Conservation (phyloP, 1,284 basidiomycete genomes). For the Sanghuangporus weigelae region DNA sequence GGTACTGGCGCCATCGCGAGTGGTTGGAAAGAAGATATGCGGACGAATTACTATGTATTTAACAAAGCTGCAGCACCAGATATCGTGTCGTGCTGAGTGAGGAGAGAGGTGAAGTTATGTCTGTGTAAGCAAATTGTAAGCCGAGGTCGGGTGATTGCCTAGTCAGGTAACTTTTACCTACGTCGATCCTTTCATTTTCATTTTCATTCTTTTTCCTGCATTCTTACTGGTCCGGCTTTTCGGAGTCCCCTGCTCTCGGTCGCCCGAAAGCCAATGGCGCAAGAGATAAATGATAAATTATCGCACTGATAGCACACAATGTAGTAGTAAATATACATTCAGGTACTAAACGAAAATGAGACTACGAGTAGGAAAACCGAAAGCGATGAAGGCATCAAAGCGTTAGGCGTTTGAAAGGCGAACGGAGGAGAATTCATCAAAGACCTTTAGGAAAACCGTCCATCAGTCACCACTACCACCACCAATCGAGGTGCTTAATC, state of each 20-base stretch:
- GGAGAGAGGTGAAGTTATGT: background rate
- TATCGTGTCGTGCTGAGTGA: background rate
- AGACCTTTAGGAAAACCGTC: background rate
- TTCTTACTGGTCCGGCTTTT: constrained; percentile 13
- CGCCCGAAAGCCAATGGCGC: background rate
- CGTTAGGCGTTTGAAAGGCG: background rate
- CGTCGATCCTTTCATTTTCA: background rate
- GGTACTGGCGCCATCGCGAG: constrained; percentile 13
- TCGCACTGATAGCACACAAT: background rate
- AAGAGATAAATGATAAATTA: constrained; percentile 4
- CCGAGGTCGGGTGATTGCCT: constrained; percentile 1
- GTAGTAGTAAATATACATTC: constrained; percentile 1
- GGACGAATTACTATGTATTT: background rate
- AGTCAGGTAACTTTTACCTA: background rate
- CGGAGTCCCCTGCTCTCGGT: background rate
- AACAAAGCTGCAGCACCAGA: background rate
- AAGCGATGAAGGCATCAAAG: background rate
- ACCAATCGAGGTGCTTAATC: background rate
- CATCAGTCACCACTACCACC: background rate
- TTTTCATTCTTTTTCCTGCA: background rate
- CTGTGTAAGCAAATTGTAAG: background rate
- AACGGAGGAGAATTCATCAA: background rate
- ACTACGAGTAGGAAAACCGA: background rate
- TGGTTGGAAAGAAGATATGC: background rate
- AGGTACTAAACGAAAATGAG: background rate